phyloP scores from a whole-genome alignment of 176 grass and related monocot species.

The Metroxylon sagu region DNA sequence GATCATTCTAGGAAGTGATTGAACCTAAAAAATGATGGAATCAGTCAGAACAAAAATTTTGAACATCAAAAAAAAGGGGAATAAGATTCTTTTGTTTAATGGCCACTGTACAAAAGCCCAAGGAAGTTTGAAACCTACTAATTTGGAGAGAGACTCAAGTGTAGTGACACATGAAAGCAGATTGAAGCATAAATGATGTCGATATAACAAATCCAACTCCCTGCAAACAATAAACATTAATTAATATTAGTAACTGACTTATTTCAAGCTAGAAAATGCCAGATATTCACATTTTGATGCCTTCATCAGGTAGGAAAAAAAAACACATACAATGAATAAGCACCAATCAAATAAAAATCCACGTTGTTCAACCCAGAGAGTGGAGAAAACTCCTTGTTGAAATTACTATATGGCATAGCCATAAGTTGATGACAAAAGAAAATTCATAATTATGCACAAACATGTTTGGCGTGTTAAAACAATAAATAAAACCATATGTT shows the following conservation, averaged over 20 bases:
- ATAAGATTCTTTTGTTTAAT: conserved; percentile 4
- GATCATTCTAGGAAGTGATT: conserved; percentile 94
- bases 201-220: conserved; percentile 92
- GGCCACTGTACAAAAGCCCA: conserved; percentile 3
- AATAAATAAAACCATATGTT: no score
- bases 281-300: neutral
- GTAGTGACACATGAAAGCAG: conserved; percentile 80
- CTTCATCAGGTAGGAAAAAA: neutral
- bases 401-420: neutral
- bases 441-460: no score
- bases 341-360: neutral
- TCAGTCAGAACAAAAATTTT: conserved; percentile 7
- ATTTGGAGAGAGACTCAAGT: conserved; percentile 86
- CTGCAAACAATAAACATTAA: conserved; percentile 31
- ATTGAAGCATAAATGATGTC: conserved; percentile 79
- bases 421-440: no score
- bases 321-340: no score
- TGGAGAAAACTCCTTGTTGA: neutral
- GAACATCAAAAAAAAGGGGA: conserved; percentile 19
- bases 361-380: neutral
- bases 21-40: conserved; percentile 35
- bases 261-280: neutral
- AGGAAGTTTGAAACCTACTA: conserved; percentile 40
- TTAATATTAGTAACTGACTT: neutral
- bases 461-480: no score